Conservation (phyloP, 2,329 filamentous ascomycete species). For the Penicillium thymicola region DNA sequence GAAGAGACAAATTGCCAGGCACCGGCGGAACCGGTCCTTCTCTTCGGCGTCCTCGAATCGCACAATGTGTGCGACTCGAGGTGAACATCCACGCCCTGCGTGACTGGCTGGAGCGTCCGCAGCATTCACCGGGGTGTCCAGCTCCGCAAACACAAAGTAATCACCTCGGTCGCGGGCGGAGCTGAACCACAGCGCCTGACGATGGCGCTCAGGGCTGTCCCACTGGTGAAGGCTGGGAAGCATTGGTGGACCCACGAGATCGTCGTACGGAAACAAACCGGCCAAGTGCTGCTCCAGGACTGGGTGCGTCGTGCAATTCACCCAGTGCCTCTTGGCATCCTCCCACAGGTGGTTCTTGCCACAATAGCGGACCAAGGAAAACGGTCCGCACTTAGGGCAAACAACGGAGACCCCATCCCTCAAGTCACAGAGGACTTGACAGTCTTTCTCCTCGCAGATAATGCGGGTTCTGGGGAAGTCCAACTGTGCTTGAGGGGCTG, state of each 20-base stretch:
- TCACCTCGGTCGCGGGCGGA: slow-evolving; percentile 25
- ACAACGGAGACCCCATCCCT: slow-evolving; percentile 33
- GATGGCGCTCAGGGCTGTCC: slow-evolving; percentile 37
- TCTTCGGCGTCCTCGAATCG: slow-evolving; percentile 23
- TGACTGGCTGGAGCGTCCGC: slow-evolving; percentile 11
- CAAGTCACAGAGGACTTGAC: slow-evolving; percentile 30
- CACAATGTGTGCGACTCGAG: slow-evolving; percentile 18
- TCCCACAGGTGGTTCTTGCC: slow-evolving; percentile 34
- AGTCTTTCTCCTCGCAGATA: slow-evolving; percentile 26
- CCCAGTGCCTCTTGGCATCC: slow-evolving; percentile 39
- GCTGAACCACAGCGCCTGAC: slow-evolving; percentile 34
- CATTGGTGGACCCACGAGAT: slow-evolving; percentile 23
- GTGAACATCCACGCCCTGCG: slow-evolving; percentile 23
- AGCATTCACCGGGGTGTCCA: slow-evolving; percentile 11
- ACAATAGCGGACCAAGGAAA: slow-evolving; percentile 40
- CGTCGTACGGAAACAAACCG: slow-evolving; percentile 19
- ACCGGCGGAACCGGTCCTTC: slow-evolving; percentile 36
- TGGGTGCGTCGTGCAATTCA: slow-evolving; percentile 17
- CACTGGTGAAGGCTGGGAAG: slow-evolving; percentile 28
- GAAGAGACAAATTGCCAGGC: slow-evolving; percentile 33
- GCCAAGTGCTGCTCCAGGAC: slow-evolving; percentile 23
- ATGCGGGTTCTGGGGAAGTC: not conserved
- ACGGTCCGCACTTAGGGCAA: slow-evolving; percentile 42
- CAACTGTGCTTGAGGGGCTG: not conserved
- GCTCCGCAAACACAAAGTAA: slow-evolving; percentile 38